phyloP scores from a whole-genome alignment of 2,329 filamentous ascomycete species.

The Mycosphaerella sp. region DNA sequence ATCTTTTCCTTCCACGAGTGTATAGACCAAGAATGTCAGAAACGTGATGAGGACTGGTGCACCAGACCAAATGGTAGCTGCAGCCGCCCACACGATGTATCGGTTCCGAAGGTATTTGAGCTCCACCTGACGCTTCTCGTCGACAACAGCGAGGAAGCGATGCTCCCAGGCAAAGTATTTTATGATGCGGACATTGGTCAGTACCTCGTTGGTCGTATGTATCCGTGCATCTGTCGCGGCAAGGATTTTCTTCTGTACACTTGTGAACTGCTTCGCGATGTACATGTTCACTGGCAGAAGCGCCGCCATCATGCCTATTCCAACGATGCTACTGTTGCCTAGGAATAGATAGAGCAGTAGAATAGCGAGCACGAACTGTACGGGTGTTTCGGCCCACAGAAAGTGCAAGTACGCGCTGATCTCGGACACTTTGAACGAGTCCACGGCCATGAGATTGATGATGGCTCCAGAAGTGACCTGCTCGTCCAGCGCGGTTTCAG shows the following conservation, averaged over 20 bases:
- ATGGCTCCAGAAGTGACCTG: slow-evolving; percentile 96
- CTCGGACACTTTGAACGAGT: slow-evolving; percentile 97
- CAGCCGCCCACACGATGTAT: slow-evolving; percentile 85
- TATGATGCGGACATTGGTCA: slow-evolving; percentile 98
- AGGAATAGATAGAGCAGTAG: slow-evolving; percentile 81
- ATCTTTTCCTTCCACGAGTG: slow-evolving; percentile 78
- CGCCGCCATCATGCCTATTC: slow-evolving; percentile 81
- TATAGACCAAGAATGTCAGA: slow-evolving; percentile 91
- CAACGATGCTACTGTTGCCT: slow-evolving; percentile 87
- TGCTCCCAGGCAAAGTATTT: slow-evolving; percentile 99
- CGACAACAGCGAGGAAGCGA: slow-evolving; percentile 76
- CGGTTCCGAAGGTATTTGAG: slow-evolving; percentile 70
- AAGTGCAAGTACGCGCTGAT: slow-evolving; percentile 94
- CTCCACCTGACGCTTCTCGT: slow-evolving; percentile 78
- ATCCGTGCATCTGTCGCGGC: slow-evolving; percentile 92
- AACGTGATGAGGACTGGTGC: slow-evolving; percentile 94
- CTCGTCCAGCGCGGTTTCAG: slow-evolving; percentile 26
- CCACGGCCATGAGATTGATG: slow-evolving; percentile 98
- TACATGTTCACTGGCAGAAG: slow-evolving; percentile 85
- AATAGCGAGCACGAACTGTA: slow-evolving; percentile 77
- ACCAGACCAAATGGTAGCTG: slow-evolving; percentile 93
- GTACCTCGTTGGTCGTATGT: slow-evolving; percentile 90
- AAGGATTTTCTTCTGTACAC: slow-evolving; percentile 85
- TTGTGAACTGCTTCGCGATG: slow-evolving; percentile 78
- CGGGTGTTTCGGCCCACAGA: slow-evolving; percentile 83